phyloP scores from a whole-genome alignment of 2,329 filamentous ascomycete species.

The Beauveria rudraprayagi region DNA sequence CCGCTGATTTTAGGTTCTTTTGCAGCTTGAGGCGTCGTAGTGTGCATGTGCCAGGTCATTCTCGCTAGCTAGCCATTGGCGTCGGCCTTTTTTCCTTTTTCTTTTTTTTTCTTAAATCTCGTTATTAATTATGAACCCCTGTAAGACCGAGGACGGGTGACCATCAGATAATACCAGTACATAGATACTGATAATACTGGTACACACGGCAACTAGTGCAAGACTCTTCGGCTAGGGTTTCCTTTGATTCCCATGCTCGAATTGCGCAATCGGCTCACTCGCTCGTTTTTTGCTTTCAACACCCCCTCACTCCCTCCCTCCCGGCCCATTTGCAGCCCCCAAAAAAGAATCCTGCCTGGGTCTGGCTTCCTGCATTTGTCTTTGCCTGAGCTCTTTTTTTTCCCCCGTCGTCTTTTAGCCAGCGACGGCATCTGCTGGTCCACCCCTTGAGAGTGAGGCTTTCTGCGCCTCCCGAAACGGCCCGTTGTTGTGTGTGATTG shows the following conservation, averaged over 20 bases:
- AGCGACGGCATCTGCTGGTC: too few species aligned
- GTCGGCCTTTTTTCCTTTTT: background rate
- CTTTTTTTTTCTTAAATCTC: too few species aligned
- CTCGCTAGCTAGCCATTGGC: background rate
- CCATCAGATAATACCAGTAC: background rate
- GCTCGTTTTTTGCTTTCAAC: background rate
- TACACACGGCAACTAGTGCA: background rate
- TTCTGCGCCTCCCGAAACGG: too few species aligned
- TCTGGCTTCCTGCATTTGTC: background rate
- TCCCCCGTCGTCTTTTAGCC: too few species aligned
- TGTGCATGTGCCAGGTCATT: constrained; percentile 2
- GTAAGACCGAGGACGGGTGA: background rate
- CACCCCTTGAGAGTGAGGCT: too few species aligned
- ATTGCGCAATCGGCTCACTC: constrained; percentile 5
- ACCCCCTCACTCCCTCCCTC: background rate
- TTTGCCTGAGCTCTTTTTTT: too few species aligned
- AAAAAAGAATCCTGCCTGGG: background rate
- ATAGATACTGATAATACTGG: background rate
- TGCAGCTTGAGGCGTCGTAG: background rate
- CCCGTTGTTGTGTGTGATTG: background rate
- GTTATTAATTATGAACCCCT: background rate
- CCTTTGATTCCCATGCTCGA: background rate
- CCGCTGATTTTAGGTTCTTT: background rate
- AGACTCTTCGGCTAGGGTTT: background rate
- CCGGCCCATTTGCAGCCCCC: background rate